These are phyloP conservation scores for Mycosphaerella sp. DNA, from an alignment of 2,329 filamentous ascomycete species.

Conservation along the genomic window DNA sequence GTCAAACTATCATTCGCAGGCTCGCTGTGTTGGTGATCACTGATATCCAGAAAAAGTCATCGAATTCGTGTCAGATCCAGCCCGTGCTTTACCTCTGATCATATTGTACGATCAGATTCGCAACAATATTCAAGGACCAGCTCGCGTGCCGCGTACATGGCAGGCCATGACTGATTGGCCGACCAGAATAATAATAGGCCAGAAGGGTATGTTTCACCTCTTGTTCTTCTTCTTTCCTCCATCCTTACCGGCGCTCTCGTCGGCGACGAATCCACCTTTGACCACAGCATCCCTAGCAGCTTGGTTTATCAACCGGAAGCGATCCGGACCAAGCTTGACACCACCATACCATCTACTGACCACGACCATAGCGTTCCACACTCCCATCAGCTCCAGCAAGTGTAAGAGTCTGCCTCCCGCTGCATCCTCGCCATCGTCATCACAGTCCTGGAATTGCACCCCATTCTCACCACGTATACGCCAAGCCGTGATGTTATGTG, in stretches of 20 bases:
- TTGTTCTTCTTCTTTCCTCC: constrained; percentile 25
- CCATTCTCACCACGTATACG: constrained; percentile 59
- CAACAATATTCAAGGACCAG: too few species aligned
- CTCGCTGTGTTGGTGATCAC: neutral
- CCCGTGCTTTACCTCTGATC: too few species aligned
- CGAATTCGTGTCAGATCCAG: neutral
- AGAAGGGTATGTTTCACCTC: constrained; percentile 7
- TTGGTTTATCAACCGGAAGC: constrained; percentile 85
- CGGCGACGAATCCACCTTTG: constrained; percentile 60
- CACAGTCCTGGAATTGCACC: constrained; percentile 72
- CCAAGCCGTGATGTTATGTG: constrained; percentile 96
- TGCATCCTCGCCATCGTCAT: constrained; percentile 93
- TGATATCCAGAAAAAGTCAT: neutral
- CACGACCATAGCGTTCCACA: constrained; percentile 89
- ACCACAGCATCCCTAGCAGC: constrained; percentile 80
- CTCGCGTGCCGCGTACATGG: too few species aligned
- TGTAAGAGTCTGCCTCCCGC: constrained; percentile 80
- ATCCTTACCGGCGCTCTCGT: constrained; percentile 40
- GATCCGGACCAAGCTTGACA: constrained; percentile 76
- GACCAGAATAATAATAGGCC: too few species aligned
- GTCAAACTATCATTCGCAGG: neutral
- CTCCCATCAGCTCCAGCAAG: constrained; percentile 88
- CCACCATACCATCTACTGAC: constrained; percentile 96
- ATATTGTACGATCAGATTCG: too few species aligned
- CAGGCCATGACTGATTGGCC: too few species aligned